Conservation (phyloP, 768 basidiomycete genomes). For the Russula earlei region DNA sequence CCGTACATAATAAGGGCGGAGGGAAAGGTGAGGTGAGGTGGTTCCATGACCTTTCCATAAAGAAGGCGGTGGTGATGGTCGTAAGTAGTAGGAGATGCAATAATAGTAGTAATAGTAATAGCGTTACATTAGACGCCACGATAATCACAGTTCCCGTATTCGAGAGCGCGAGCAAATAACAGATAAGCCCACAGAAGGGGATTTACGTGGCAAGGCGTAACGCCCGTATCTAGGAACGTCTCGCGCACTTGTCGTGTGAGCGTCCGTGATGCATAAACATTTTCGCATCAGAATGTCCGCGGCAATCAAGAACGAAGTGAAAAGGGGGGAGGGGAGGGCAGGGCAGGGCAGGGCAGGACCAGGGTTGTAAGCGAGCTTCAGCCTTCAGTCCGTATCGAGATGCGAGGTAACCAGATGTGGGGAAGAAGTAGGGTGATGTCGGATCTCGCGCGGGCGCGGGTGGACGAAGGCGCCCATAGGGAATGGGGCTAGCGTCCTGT, state of each 20-base stretch:
- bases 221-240: slow-evolving; percentile 1
- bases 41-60: not conserved
- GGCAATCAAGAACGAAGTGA: not conserved
- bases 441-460: slow-evolving; percentile 5
- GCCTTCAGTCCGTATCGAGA: not conserved
- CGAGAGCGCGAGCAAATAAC: not conserved
- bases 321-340: not conserved
- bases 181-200: not conserved
- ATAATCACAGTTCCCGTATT: not conserved
- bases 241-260: not conserved
- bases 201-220: slow-evolving; percentile 5
- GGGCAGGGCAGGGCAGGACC: not conserved
- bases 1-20: slow-evolving; percentile 1
- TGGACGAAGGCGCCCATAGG: not conserved
- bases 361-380: slow-evolving; percentile 1
- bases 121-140: slow-evolving; percentile 6
- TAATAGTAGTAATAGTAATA: not conserved
- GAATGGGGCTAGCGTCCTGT: not conserved
- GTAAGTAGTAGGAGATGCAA: too few species aligned
- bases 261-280: not conserved
- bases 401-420: not conserved
- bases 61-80: not conserved
- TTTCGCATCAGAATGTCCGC: not conserved
- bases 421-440: not conserved
- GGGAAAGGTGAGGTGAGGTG: not conserved